Percentiles rank a stretch among this genome's conserved stretches.
phyloP scores from a whole-genome alignment of 768 basidiomycete genomes.

The Lentinula edodes region DNA sequence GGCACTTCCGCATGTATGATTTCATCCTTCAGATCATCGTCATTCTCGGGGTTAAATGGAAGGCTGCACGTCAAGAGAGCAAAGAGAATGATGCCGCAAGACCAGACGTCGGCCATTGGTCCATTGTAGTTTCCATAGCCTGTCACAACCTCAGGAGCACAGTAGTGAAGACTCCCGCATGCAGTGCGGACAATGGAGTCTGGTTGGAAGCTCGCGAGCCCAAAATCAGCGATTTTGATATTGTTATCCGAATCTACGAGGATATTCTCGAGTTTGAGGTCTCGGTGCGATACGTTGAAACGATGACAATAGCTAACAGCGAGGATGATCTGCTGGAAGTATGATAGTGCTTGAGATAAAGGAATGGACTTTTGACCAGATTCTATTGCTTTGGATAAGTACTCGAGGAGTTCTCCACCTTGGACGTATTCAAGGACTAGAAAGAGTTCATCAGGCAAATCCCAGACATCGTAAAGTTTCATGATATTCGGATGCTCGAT shows the following conservation, averaged over 20 bases:
- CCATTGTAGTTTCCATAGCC: slow-evolving; percentile 79
- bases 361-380: slow-evolving; percentile 18
- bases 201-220: slow-evolving; percentile 94
- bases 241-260: slow-evolving; percentile 78
- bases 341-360: slow-evolving; percentile 66
- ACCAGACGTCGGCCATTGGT: slow-evolving; percentile 91
- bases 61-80: slow-evolving; percentile 81
- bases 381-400: slow-evolving; percentile 34
- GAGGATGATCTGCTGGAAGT: slow-evolving; percentile 91
- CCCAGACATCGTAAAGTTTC: slow-evolving; percentile 96
- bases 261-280: slow-evolving; percentile 93
- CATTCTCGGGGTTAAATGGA: slow-evolving; percentile 92
- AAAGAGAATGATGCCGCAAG: slow-evolving; percentile 89
- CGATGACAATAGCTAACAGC: slow-evolving; percentile 90
- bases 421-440: slow-evolving; percentile 94
- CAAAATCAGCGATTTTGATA: slow-evolving; percentile 95
- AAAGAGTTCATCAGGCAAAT: slow-evolving; percentile 83
- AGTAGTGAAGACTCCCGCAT: slow-evolving; percentile 94
- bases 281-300: slow-evolving; percentile 93
- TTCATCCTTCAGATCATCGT: slow-evolving; percentile 70
- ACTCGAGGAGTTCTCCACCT: slow-evolving; percentile 92
- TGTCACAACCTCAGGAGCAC: slow-evolving; percentile 85
- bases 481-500: slow-evolving; percentile 94
- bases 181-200: slow-evolving; percentile 67
- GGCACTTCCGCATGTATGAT: slow-evolving; percentile 69